Base-by-base conservation (phyloP, 2,329 filamentous ascomycete species). In the Cercospora zeae-maydis region DNA sequence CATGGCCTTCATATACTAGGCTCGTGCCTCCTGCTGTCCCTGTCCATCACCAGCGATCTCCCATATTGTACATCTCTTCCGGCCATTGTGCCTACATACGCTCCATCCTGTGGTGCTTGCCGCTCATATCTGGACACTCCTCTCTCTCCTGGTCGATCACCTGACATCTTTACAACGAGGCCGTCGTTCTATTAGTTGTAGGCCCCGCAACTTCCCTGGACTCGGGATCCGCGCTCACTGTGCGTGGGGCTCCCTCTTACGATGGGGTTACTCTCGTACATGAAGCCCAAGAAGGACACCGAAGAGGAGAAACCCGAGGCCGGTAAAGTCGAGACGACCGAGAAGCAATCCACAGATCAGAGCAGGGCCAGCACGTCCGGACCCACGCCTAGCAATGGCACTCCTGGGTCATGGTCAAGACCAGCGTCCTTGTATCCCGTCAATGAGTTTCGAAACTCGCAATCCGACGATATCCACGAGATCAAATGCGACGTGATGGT, bases 401-500 rank as follows among this genome's bases (percentile, higher is more conserved):
- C 71, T 47, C 72, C 73, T 52, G 70, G 64, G 62, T 66, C 67
- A 24, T 69, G 69, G 61, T 77, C 75, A 42, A 63, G 75, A 58
- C 75, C 75, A 55, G 70, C 63, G 10, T 78, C 76, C 4, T 65
- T 76, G 9, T 75, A 74, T 58, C 75, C 75, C 2, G 60, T 54
- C 21, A 72, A 73, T 39, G 73, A 76, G 37, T 75, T 72, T 63
- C 72, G 75, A 27, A 76, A 81, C 74, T 70, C 69, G 5, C 68
- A 75, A 33, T 74, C 75, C 56, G 79, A 82, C 34, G 79, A 78
- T 45, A 74, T 84, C 53, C 72, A 78, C 53, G 81, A 85, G 63
- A 80, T 86, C 70, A 86, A 84, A 71, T 80, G 78, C 67, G 84
- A 88, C 71, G 82, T 88, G 66, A 84, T 87, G 79, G 85, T 85